Evolutionary conservation across 805 yeast species (phyloP).

Genomic region (Pichia sporocuriosa): DNA sequence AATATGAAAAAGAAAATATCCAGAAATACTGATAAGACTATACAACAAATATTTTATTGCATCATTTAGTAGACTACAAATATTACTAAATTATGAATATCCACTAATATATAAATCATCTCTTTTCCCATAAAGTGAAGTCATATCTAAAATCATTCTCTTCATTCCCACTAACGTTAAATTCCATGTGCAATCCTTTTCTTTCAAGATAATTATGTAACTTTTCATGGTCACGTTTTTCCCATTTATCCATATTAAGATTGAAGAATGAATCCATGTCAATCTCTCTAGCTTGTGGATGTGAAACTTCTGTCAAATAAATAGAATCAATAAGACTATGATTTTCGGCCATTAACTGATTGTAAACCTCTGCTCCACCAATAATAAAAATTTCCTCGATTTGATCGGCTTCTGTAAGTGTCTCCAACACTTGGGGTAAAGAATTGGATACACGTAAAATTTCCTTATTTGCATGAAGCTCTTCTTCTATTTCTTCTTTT

Average conservation of each 20-base stretch:
- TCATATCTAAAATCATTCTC: constrained; percentile 44
- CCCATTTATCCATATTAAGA: constrained; percentile 33
- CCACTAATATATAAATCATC: not conserved
- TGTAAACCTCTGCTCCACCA: constrained; percentile 89
- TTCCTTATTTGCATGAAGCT: constrained; percentile 15
- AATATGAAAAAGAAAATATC: too few species aligned
- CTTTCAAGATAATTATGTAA: constrained; percentile 36
- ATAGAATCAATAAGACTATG: constrained; percentile 42
- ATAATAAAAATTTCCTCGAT: constrained; percentile 69
- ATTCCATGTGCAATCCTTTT: constrained; percentile 26
- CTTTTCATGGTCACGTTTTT: constrained; percentile 27
- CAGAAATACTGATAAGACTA: too few species aligned
- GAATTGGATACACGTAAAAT: constrained; percentile 32
- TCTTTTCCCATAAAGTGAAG: constrained; percentile 52
- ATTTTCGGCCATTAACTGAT: constrained; percentile 31
- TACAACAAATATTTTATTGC: too few species aligned
- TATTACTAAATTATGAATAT: too few species aligned
- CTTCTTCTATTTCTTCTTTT: constrained; percentile 22
- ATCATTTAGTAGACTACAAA: too few species aligned
- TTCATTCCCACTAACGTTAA: constrained; percentile 26
- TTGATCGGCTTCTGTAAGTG: constrained; percentile 22
- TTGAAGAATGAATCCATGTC: constrained; percentile 70
- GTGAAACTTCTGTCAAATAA: constrained; percentile 61
- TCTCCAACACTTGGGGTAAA: constrained; percentile 36
- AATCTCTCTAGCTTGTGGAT: constrained; percentile 29